phyloP scores from a whole-genome alignment of 352 stramenopile genomes.

The Globisporangium uncinulatum region DNA sequence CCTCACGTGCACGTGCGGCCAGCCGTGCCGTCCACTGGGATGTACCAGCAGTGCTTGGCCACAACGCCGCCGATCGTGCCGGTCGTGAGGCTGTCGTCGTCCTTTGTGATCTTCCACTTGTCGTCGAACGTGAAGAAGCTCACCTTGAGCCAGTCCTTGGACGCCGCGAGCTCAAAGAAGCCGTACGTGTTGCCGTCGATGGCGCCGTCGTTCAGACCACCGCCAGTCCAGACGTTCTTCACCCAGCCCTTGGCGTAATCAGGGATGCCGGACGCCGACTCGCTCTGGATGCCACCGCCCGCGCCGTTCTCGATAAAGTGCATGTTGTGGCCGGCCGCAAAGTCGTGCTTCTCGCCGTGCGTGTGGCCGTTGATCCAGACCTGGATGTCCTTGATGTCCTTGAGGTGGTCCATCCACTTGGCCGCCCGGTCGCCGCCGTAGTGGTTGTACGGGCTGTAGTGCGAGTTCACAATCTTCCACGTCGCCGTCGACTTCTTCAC shows the following conservation, averaged over 20 bases:
- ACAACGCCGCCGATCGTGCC: slow-evolving; percentile 13
- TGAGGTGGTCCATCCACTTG: slow-evolving; percentile 57
- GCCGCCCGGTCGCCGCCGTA: slow-evolving; percentile 50
- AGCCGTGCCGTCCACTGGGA: slow-evolving; percentile 26
- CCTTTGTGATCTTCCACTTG: slow-evolving; percentile 26
- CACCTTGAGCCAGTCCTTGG: slow-evolving; percentile 29
- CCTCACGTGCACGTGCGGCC: slow-evolving; percentile 20
- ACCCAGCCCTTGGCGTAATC: slow-evolving; percentile 40
- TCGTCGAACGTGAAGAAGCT: slow-evolving; percentile 35
- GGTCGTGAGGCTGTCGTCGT: slow-evolving; percentile 14
- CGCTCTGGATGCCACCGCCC: slow-evolving; percentile 75
- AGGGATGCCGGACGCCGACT: slow-evolving; percentile 69
- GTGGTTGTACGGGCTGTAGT: slow-evolving; percentile 78
- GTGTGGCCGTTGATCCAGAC: slow-evolving; percentile 75
- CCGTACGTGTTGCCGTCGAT: slow-evolving; percentile 30
- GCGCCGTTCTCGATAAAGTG: slow-evolving; percentile 81
- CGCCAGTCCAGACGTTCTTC: slow-evolving; percentile 45
- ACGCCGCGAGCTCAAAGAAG: slow-evolving; percentile 29
- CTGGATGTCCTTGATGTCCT: slow-evolving; percentile 42
- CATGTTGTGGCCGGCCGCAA: slow-evolving; percentile 31
- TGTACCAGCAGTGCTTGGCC: slow-evolving; percentile 43
- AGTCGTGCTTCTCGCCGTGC: slow-evolving; percentile 76
- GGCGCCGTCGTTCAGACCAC: slow-evolving; percentile 18
- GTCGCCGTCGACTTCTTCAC: slow-evolving; percentile 56
- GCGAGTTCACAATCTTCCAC: slow-evolving; percentile 85